phyloP scores from a whole-genome alignment of 495 filamentous ascomycete species.

The Hapsidospora chrysogenum region DNA sequence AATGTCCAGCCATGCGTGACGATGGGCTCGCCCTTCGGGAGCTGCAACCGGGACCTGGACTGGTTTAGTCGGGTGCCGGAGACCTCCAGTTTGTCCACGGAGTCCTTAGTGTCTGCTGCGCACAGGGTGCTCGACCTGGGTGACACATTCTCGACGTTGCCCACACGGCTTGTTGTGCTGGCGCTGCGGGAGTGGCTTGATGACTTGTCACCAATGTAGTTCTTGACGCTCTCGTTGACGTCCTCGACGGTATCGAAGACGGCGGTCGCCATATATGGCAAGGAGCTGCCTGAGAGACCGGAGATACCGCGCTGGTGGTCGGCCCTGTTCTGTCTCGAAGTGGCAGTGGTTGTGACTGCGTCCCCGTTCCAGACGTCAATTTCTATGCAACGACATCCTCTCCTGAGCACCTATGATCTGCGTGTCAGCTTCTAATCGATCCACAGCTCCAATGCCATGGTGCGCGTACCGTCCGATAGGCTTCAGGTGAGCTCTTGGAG shows the following conservation, averaged over 20 bases:
- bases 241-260: constrained; percentile 16
- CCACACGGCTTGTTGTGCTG: constrained; percentile 8
- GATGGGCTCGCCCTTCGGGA: constrained; percentile 39
- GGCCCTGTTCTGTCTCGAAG: constrained; percentile 7
- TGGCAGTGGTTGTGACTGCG: constrained; percentile 2
- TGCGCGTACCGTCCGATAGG: constrained; percentile 69
- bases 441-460: no score
- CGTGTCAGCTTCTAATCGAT: no score
- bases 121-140: neutral
- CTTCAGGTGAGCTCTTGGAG: constrained; percentile 59
- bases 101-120: neutral
- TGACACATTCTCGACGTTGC: neutral
- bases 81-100: neutral
- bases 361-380: constrained; percentile 93
- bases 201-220: constrained; percentile 8
- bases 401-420: constrained; percentile 31
- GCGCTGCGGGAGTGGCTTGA: constrained; percentile 19
- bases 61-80: no score
- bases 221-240: constrained; percentile 10
- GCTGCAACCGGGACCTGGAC: constrained; percentile 13
- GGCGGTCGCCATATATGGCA: constrained; percentile 17
- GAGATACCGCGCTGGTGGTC: constrained; percentile 8
- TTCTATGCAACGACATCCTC: constrained; percentile 80
- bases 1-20: constrained; percentile 78
- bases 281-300: constrained; percentile 13